Conservation (phyloP, 2,329 filamentous ascomycete genomes). For the Rosellinia necatrix region DNA sequence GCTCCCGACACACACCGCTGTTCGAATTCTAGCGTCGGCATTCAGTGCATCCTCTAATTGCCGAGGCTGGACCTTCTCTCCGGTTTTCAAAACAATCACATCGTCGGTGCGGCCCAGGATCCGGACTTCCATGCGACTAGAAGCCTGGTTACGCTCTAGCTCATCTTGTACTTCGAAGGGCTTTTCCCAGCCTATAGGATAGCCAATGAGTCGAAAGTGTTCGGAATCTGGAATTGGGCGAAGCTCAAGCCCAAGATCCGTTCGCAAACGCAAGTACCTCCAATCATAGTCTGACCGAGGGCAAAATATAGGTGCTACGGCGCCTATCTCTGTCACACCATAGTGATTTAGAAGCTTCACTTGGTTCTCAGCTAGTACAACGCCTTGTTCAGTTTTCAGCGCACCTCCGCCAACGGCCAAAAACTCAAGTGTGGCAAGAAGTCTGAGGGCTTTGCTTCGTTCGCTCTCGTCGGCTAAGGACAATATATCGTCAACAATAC, state of each 20-base stretch:
- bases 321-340: conserved; percentile 44
- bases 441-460: conserved; percentile 14
- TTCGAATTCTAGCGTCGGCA: conserved; percentile 6
- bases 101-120: conserved; percentile 43
- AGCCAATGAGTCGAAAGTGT: conserved; percentile 36
- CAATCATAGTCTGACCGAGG: conserved; percentile 41
- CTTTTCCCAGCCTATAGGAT: conserved; percentile 37
- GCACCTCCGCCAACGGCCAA: conserved; percentile 42
- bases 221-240: conserved; percentile 26
- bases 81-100: conserved; percentile 29
- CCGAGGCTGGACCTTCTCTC: conserved; percentile 29
- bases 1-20: conserved; percentile 25
- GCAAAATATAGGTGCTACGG: conserved; percentile 41
- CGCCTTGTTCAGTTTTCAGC: conserved; percentile 35
- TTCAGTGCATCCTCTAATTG: conserved; percentile 21
- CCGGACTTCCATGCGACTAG: conserved; percentile 30
- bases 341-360: conserved; percentile 44
- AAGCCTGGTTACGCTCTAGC: conserved; percentile 36
- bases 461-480: conserved; percentile 8
- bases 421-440: conserved; percentile 35
- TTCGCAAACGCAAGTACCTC: conserved; percentile 40
- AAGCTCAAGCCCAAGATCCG: conserved; percentile 40
- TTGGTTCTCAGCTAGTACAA: conserved; percentile 27
- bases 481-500: conserved; percentile 42
- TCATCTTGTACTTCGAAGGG: conserved; percentile 42